Conservation (phyloP, 2,329 filamentous ascomycete genomes). For the Diaporthe ilicicola region DNA sequence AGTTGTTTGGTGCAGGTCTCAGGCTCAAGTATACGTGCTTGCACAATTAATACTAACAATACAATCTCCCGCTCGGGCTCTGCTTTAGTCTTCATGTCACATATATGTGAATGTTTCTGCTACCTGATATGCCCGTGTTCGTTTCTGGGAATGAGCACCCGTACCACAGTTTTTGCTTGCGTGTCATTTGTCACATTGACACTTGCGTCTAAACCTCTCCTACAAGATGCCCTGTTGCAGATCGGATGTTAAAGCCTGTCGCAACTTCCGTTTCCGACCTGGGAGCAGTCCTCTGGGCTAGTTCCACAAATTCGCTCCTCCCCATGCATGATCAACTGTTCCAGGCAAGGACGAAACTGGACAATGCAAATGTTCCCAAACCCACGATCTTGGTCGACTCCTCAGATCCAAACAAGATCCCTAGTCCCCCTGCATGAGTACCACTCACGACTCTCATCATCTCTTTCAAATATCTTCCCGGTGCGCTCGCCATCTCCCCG, state of each 20-base stretch:
- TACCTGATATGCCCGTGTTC: neutral
- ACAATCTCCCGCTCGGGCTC: neutral
- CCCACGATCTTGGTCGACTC: neutral
- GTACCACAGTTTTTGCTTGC: no score
- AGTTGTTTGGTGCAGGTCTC: neutral
- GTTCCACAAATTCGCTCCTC: neutral
- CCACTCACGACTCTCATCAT: neutral
- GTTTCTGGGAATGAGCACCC: neutral
- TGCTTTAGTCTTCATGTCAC: neutral
- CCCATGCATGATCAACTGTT: neutral
- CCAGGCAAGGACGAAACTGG: neutral
- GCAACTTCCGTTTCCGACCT: neutral
- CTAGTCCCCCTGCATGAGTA: neutral
- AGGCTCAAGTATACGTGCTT: neutral
- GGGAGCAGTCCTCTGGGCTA: neutral
- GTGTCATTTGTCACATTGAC: no score
- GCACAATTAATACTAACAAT: neutral
- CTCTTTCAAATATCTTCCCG: neutral
- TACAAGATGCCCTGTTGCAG: no score
- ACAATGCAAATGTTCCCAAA: neutral
- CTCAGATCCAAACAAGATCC: neutral
- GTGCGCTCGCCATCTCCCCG: conserved; percentile 1
- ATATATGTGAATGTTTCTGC: neutral
- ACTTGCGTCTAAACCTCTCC: no score
- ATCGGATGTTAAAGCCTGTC: neutral